Percentiles rank a stretch among this genome's conserved stretches.
These are phyloP conservation scores for Musa schizocarpa DNA, from an alignment of 176 grass and related monocot genomes.

Conservation along the genomic window DNA sequence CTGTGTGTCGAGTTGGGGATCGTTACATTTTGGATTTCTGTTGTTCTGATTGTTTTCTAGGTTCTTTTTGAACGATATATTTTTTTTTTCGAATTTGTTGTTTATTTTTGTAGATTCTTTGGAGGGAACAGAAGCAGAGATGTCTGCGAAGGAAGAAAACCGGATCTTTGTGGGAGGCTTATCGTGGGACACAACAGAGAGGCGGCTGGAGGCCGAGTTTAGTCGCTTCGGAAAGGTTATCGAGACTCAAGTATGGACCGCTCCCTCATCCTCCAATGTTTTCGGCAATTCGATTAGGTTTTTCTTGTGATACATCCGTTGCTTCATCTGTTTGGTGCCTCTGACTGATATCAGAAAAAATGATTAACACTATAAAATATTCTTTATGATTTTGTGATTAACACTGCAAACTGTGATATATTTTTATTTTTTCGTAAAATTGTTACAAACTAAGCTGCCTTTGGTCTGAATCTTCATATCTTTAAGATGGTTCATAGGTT, in stretches of 20 bases:
- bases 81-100: background rate
- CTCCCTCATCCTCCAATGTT: background rate
- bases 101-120: background rate
- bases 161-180: slow-evolving; percentile 94
- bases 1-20: background rate
- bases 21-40: background rate
- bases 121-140: background rate
- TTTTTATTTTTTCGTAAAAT: no score
- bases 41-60: background rate
- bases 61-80: background rate
- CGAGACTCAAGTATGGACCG: slow-evolving; percentile 42
- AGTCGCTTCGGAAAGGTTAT: slow-evolving; percentile 79
- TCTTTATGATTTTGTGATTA: no score
- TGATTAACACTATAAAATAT: no score
- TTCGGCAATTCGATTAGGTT: background rate
- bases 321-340: background rate
- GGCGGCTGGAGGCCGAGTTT: slow-evolving; percentile 58
- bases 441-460: no score
- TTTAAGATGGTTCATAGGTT: no score
- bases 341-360: background rate
- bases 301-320: background rate
- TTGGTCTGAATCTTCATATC: no score
- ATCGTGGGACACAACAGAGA: slow-evolving; percentile 49
- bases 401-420: no score
- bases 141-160: slow-evolving; percentile 59